Base-by-base conservation (phyloP, 2,329 filamentous ascomycete species). In the Lanzia echinophila region DNA sequence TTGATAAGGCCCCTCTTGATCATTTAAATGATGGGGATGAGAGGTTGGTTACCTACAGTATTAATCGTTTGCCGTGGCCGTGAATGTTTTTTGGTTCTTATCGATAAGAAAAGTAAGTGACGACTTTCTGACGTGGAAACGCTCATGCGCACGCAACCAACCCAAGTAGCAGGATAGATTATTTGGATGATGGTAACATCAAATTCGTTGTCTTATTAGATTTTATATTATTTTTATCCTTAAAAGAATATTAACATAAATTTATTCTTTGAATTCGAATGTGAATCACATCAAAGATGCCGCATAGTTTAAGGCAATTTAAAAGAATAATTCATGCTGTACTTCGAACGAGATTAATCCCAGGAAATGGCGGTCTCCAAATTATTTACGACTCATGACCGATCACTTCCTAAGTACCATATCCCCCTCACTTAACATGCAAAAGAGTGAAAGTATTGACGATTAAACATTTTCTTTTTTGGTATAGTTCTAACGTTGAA, bases 401-500 rank as follows among this genome's bases (percentile, higher is more conserved):
- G 24, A 28, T 28, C 24, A 28, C 24, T 28, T 28, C 24, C 24
- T 28, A 28, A 8, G 8, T 28, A 28, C 24, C 24, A n/a, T 28
- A 28, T 4, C 24, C 24, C 24, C 4, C 24, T 28, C 24, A 28
- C 24, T 28, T 28, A 28, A 28, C 8, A 28, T 28, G 24, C 8
- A 28, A 28, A 28, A 28, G 24, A 28, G 15, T 28, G 15, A 45
- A 51, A 13, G 3, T 15, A n/a, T n/a, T n/a, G n/a, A 7, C n/a
- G 31, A n/a, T 11, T 44, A 12, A n/a, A n/a, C 32, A n/a, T 11
- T 45, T 17, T 34, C 7, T 6, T 31, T 38, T 38, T 34, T 52
- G n/a, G 8, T 19, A 12, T 47, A 22, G 22, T 42, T 45, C 17
- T 34, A 51, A 46, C 45, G 47, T 55, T 55, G 53, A 55, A 51